phyloP scores from a whole-genome alignment of 805 yeast species.

The Monosporozyma servazzii region DNA sequence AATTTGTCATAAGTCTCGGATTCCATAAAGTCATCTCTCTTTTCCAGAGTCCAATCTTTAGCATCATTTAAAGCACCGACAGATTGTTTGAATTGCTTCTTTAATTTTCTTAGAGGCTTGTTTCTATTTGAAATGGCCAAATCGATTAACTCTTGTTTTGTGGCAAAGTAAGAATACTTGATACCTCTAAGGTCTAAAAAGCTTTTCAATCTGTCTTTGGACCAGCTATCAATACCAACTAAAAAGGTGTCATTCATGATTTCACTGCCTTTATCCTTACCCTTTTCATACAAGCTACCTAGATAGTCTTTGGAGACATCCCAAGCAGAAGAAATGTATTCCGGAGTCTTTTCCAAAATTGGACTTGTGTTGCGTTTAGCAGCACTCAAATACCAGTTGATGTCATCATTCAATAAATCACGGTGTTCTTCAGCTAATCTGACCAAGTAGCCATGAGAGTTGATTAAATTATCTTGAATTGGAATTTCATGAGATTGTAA shows the following conservation, averaged over 20 bases:
- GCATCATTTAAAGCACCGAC: constrained; percentile 1
- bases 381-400: constrained; percentile 30
- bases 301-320: constrained; percentile 11
- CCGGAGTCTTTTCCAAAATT: constrained; percentile 29
- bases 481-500: constrained; percentile 37
- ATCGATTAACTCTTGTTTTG: constrained; percentile 33
- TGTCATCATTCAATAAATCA: constrained; percentile 32
- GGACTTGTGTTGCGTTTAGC: constrained; percentile 30
- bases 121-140: constrained; percentile 30
- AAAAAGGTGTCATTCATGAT: constrained; percentile 38
- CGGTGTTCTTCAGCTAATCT: constrained; percentile 30
- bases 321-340: constrained; percentile 22
- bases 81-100: neutral
- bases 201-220: constrained; percentile 35
- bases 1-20: constrained; percentile 7
- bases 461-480: constrained; percentile 28
- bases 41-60: constrained; percentile 31
- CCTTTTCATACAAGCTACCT: constrained; percentile 8
- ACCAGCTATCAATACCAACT: constrained; percentile 39
- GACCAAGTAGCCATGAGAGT: constrained; percentile 31
- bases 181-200: constrained; percentile 37
- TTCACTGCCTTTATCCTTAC: constrained; percentile 26
- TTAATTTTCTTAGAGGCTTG: constrained; percentile 17
- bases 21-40: constrained; percentile 6
- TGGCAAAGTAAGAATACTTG: constrained; percentile 32